Evolutionary conservation across 2,329 filamentous ascomycete genomes (phyloP), one percentile per base, ranked within the genome.

Genomic region (Fusarium humuli): DNA sequence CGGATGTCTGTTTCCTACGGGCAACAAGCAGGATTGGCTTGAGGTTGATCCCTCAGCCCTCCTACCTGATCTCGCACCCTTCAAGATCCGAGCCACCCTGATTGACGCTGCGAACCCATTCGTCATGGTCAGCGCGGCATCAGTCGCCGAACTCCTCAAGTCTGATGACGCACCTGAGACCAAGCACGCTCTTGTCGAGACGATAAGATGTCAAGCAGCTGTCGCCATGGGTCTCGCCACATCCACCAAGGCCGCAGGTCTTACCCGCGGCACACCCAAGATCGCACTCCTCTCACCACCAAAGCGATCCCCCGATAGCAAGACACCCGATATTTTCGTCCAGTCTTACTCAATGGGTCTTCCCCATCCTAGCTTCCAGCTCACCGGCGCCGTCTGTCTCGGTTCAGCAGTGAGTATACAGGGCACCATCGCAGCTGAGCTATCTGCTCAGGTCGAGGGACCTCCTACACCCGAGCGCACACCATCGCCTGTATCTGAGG

Each of bases 1-100:
- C 0, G 86, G 85, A 6, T 84, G 82, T 65, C 73, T 88, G 1
- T 81, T 91, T 11, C 89, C 89, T 0, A 90, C 88, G 0, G 87
- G 87, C 0, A 81, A 81, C n/a, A 76, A 55, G 16, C 65, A 69
- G 18, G 49, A 69, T n/a, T 77, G 1, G 72, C 82, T 5, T 83
- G 89, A 34, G 6, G 41, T 61, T n/a, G 41, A 65, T 2, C 60
- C 52, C 1, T 29, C 48, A 1, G 47, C 48, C 3, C 25, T 52
- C 7, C 5, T 58, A 7, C 40, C 62, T 2, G 70, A 84, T 1
- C 54, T 71, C 13, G 46, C 56, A 0, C 46, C 70, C 0, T 78
- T 79, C 14, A 80, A 81, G 3, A 77, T 80, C 4, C 57, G 64
- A 1, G 77, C 73, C 2, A 77, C 79, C 0, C 65, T 82, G 3